These are phyloP conservation scores for Anthoceros angustus DNA, from an alignment of 225 moss, liverwort and hornwort genomes.

Conservation along the genomic window DNA sequence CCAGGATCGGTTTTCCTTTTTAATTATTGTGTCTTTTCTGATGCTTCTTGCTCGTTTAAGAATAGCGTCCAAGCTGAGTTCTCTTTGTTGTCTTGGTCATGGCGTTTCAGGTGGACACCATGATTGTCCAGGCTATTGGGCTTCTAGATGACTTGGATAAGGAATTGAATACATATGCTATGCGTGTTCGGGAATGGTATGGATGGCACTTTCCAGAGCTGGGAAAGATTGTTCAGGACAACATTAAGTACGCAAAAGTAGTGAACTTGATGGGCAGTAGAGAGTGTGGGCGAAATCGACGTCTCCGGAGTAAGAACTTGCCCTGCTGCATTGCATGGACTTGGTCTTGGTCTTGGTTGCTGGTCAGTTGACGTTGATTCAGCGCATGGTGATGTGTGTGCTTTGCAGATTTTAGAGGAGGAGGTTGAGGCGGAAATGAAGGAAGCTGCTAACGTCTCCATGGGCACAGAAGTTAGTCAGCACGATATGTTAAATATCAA, in stretches of 20 bases:
- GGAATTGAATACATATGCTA: constrained; percentile 84
- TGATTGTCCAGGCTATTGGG: constrained; percentile 89
- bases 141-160: constrained; percentile 78
- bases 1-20: too few relatives aligned
- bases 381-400: background rate
- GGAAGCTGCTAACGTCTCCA: constrained; percentile 66
- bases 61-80: too few relatives aligned
- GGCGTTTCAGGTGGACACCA: constrained; percentile 45
- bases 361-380: background rate
- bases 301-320: constrained; percentile 32
- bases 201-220: constrained; percentile 90
- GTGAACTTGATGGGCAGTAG: constrained; percentile 69
- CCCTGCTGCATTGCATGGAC: background rate
- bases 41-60: too few relatives aligned
- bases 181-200: constrained; percentile 90
- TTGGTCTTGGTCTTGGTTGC: background rate
- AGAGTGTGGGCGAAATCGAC: constrained; percentile 52
- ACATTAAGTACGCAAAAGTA: constrained; percentile 55
- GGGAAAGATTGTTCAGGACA: constrained; percentile 63
- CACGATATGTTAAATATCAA: constrained; percentile 76
- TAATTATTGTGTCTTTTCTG: too few relatives aligned
- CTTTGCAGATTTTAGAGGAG: constrained; percentile 35
- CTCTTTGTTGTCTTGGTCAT: background rate
- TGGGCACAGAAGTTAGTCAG: constrained; percentile 86
- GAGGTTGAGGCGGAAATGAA: constrained; percentile 77